These are phyloP conservation scores for Eucalyptus grandis DNA, from an alignment of 345 rosid species.

Conservation along the genomic window DNA sequence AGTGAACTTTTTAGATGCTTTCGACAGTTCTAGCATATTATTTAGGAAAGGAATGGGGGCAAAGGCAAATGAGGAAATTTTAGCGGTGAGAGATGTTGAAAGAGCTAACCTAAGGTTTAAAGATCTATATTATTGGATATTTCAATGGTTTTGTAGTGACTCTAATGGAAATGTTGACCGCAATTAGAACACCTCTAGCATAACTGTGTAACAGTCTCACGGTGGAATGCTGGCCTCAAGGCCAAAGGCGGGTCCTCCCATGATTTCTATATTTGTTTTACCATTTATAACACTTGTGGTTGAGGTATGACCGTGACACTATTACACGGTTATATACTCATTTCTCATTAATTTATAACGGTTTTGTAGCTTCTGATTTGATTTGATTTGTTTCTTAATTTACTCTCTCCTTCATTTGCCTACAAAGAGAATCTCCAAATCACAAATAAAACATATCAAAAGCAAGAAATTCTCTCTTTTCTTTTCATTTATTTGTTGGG, in stretches of 20 bases:
- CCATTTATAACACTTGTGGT: background rate
- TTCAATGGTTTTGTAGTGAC: background rate
- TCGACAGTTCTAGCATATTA: background rate
- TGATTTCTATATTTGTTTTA: background rate
- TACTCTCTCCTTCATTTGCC: background rate
- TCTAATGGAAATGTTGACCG: background rate
- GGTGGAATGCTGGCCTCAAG: too few species aligned
- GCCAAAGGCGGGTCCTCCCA: too few species aligned
- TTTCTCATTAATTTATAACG: background rate
- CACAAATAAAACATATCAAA: background rate
- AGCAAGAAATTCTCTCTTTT: too few species aligned
- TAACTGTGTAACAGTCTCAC: too few species aligned
- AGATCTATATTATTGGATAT: slow-evolving; percentile 60
- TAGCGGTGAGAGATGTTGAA: slow-evolving; percentile 52
- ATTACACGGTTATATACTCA: fast-evolving
- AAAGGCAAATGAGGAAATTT: slow-evolving; percentile 49
- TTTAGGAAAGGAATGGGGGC: slow-evolving; percentile 73
- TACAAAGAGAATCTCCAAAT: background rate
- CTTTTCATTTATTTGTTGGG: background rate
- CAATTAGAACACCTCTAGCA: background rate
- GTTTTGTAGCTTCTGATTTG: too few species aligned
- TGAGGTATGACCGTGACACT: background rate
- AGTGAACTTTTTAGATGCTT: background rate
- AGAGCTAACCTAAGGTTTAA: slow-evolving; percentile 48
- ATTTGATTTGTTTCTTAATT: too few species aligned